Base-by-base conservation (phyloP, 2,329 filamentous ascomycete species). In the Domatiomyces globalis region DNA sequence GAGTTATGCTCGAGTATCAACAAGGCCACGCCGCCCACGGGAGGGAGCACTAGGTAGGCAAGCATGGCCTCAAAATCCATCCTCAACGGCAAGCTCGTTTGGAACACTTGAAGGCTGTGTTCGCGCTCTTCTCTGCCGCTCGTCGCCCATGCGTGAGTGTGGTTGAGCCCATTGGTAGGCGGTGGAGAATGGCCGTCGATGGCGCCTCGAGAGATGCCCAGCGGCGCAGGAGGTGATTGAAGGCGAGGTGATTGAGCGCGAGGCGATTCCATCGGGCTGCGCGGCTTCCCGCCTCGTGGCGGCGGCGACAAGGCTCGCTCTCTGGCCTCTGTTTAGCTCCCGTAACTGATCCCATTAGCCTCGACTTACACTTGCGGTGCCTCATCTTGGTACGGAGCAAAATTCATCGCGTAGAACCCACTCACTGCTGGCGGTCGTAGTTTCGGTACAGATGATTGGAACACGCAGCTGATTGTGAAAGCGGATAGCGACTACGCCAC, bases 361-460 rank as follows among this genome's bases (percentile, higher is more conserved):
- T 9, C 25, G 33, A 49, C 56, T 51, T 51, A 57, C 56, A 58
- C 77, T 71, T 96, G 89, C 8, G 92, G 92, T 15, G 85, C 84
- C 47, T 84, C 84, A 68, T 90, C 90, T 73, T 96, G 92, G 71
- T 96, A 98, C 39, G 92, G 92, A 45, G 92, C 92, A 67, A 96
- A 98, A 72, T 95, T 86, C 85, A 92, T 92, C 51, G 61, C 71
- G 55, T 15, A 29, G 25, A n/a, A n/a, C 45, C 22, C 22, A 25
- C 22, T 4, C 22, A 25, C 22, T 6, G 3, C 22, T 25, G 22
- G 22, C 22, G 22, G 22, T 4, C 22, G 22, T 6, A 25, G 22
- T 25, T 25, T 6, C 22, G n/a, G n/a, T n/a, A n/a, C n/a, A n/a
- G n/a, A n/a, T n/a, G n/a, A n/a, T n/a, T n/a, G n/a, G n/a, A n/a